phyloP scores from a whole-genome alignment of 345 rosid species.

The Linum tenue region DNA sequence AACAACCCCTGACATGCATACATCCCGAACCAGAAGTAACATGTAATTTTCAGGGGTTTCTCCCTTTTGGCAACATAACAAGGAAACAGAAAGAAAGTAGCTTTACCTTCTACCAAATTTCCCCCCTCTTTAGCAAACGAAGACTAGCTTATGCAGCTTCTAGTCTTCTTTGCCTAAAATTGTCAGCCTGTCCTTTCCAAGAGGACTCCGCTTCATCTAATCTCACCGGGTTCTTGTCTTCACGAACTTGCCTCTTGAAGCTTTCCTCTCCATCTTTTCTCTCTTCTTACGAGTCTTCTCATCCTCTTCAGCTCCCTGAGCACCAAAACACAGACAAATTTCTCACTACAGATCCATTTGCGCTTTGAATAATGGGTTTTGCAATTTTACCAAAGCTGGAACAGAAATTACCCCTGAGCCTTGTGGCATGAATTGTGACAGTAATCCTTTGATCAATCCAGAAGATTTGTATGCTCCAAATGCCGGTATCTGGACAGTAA shows the following conservation, averaged over 20 bases:
- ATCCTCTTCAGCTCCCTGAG: constrained; percentile 61
- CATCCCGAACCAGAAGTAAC: too few relatives aligned
- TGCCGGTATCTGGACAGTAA: constrained; percentile 47
- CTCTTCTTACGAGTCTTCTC: constrained; percentile 82
- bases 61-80: background rate
- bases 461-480: constrained; percentile 65
- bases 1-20: too few relatives aligned
- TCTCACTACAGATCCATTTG: background rate
- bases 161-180: too few relatives aligned
- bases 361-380: background rate
- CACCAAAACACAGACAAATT: constrained; percentile 6
- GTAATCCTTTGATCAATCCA: constrained; percentile 42
- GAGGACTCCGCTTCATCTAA: too few relatives aligned
- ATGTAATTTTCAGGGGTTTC: too few relatives aligned
- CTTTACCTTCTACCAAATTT: too few relatives aligned
- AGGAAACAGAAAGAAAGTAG: too few relatives aligned
- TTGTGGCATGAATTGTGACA: constrained; percentile 26
- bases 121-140: too few relatives aligned
- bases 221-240: constrained; percentile 49
- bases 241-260: constrained; percentile 53
- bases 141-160: background rate
- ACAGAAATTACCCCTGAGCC: constrained; percentile 54
- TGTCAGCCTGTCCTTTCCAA: too few relatives aligned
- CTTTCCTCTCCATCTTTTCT: constrained; percentile 86
- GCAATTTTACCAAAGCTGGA: constrained; percentile 2